Conservation (phyloP, 1,139 yeast genomes). For the Taphrina sp. region DNA sequence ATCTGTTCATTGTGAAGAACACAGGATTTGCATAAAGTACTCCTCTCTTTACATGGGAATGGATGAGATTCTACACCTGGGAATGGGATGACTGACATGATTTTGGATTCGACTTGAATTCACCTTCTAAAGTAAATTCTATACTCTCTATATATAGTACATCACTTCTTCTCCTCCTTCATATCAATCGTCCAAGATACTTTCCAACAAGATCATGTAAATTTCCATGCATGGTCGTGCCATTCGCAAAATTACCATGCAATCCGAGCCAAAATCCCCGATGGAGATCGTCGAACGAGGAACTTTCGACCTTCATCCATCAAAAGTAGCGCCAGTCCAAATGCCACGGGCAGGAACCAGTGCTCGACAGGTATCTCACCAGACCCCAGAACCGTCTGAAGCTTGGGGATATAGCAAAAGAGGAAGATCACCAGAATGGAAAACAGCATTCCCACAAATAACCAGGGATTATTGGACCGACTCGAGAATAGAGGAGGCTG, state of each 20-base stretch:
- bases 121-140: no score
- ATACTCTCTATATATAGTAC: no score
- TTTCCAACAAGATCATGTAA: no score
- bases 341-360: conserved; percentile 52
- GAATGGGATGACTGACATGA: no score
- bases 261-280: conserved; percentile 46
- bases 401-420: conserved; percentile 51
- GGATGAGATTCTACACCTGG: no score
- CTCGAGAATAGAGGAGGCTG: conserved; percentile 46
- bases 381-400: conserved; percentile 48
- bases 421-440: conserved; percentile 51
- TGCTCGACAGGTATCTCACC: conserved; percentile 52
- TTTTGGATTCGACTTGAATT: no score
- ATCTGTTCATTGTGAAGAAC: no score
- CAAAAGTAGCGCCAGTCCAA: conserved; percentile 48
- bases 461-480: conserved; percentile 41
- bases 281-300: conserved; percentile 47
- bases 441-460: conserved; percentile 48
- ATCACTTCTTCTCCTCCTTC: no score
- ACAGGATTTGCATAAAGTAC: no score
- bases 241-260: conserved; percentile 51
- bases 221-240: no score
- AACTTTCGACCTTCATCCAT: conserved; percentile 52
- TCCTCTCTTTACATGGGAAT: no score
- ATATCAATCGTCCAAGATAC: no score